Conservation (phyloP, 1,139 yeast genomes). For the Candida sanyaensis region DNA sequence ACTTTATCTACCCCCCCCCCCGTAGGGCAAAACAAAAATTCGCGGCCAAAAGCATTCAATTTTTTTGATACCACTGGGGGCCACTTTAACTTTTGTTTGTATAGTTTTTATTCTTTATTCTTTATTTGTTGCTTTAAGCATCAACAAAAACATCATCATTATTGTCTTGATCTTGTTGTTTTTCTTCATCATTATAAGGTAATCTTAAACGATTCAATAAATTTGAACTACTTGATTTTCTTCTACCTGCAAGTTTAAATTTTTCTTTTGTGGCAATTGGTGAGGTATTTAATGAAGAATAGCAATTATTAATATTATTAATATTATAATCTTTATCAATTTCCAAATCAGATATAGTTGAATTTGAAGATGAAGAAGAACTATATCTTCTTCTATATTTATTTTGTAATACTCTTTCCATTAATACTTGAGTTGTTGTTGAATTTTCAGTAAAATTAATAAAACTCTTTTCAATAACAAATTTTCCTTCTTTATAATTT, state of each 20-base stretch:
- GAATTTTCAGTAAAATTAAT: constrained; percentile 26
- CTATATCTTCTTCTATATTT: constrained; percentile 28
- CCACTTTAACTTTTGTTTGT: no score
- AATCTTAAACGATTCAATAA: constrained; percentile 18
- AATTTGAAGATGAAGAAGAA: constrained; percentile 13
- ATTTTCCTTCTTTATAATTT: constrained; percentile 76
- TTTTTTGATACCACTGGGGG: neutral
- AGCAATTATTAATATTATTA: neutral
- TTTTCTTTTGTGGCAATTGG: constrained; percentile 1
- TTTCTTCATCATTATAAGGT: constrained; percentile 9
- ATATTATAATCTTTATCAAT: neutral
- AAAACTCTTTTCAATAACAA: constrained; percentile 58
- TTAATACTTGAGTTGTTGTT: constrained; percentile 26
- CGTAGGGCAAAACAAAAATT: no score
- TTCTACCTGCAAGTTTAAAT: constrained; percentile 5
- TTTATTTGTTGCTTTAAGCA: no score
- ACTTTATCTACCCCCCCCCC: no score
- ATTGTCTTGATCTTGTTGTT: constrained; percentile 20
- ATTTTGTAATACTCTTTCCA: constrained; percentile 30
- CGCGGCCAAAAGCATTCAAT: neutral
- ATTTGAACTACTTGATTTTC: constrained; percentile 5
- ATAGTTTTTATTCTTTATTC: no score
- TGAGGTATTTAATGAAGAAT: neutral
- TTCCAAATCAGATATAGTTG: constrained; percentile 5
- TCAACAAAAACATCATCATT: constrained; percentile 31